Evolutionary conservation across 225 moss, liverwort and hornwort genomes (phyloP).

Genomic region (Pleurozium schreberi): DNA sequence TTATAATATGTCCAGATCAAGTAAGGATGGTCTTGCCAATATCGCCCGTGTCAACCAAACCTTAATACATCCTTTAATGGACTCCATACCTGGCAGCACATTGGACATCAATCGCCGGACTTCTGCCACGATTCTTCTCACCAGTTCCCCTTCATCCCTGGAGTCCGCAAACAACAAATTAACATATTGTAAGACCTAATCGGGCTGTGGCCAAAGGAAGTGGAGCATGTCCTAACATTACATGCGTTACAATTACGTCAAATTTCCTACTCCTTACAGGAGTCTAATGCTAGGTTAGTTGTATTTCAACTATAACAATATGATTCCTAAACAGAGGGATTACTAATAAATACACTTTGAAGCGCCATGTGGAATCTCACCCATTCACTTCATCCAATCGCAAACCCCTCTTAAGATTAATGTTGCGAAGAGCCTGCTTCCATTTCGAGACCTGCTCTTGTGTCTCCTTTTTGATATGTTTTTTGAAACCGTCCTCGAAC

Average conservation of each 20-base stretch:
- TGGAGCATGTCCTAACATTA: not conserved
- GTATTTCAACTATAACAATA: not conserved
- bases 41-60: not conserved
- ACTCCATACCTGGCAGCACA: not conserved
- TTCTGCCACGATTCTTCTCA: not conserved
- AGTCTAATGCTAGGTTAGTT: not conserved
- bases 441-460: not conserved
- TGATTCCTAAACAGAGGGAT: not conserved
- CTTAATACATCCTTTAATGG: not conserved
- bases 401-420: not conserved
- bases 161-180: not conserved
- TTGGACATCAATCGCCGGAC: not conserved
- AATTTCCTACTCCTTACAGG: not conserved
- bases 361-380: not conserved
- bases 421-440: not conserved
- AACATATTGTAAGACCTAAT: not conserved
- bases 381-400: not conserved
- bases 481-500: not conserved
- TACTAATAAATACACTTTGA: not conserved
- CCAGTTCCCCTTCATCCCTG: not conserved
- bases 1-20: not conserved
- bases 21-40: not conserved
- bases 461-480: not conserved
- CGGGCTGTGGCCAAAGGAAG: not conserved
- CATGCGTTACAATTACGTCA: not conserved